Evolutionary conservation across 352 stramenopile species (phyloP).

Genomic region (Pythium graminicola): DNA sequence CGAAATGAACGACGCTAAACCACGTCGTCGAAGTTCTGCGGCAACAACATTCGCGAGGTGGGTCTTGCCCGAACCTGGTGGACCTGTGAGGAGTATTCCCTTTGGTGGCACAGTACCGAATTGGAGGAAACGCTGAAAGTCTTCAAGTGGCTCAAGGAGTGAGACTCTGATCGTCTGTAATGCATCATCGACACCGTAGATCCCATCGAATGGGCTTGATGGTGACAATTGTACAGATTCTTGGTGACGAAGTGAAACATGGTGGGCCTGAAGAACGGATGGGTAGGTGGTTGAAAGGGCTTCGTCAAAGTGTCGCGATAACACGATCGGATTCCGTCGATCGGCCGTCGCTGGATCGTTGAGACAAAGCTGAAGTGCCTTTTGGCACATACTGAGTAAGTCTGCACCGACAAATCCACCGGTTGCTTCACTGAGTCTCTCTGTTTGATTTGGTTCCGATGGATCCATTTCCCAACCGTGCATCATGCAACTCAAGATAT

Average conservation of each 20-base stretch:
- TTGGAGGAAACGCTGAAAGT: constrained; percentile 92
- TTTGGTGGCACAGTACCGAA: constrained; percentile 96
- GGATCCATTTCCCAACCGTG: constrained; percentile 63
- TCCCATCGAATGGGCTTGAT: constrained; percentile 51
- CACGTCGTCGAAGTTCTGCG: constrained; percentile 45
- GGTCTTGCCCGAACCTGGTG: constrained; percentile 98
- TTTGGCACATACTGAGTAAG: constrained; percentile 70
- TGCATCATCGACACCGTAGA: constrained; percentile 96
- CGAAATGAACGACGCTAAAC: constrained; percentile 78
- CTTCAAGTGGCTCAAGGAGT: constrained; percentile 95
- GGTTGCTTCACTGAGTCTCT: constrained; percentile 90
- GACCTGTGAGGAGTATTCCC: constrained; percentile 98
- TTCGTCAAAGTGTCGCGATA: constrained; percentile 60
- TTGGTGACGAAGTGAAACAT: constrained; percentile 77
- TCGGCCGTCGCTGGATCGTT: constrained; percentile 28
- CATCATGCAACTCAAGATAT: constrained; percentile 91
- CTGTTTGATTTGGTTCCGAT: constrained; percentile 61
- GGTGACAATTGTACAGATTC: not conserved
- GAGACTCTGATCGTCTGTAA: constrained; percentile 95
- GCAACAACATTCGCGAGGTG: constrained; percentile 81
- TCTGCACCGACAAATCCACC: constrained; percentile 93
- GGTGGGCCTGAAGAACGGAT: constrained; percentile 93
- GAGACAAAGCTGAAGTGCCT: constrained; percentile 53
- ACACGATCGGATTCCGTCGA: constrained; percentile 9
- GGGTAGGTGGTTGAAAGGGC: constrained; percentile 91